Conservation (phyloP, 2,329 filamentous ascomycete genomes). For the Fusarium siculi region DNA sequence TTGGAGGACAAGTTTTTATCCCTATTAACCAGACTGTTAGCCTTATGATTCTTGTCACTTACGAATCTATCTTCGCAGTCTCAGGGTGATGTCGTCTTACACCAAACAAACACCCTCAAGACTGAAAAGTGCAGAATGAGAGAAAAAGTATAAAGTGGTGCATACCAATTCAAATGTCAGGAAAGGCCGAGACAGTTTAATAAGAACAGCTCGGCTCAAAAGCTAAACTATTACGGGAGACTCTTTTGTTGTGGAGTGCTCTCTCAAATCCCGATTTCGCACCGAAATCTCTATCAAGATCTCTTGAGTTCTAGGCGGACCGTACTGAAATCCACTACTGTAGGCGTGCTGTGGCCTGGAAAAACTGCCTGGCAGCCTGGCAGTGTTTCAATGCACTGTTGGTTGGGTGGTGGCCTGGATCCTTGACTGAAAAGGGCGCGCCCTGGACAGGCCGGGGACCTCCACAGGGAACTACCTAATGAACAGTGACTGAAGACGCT, state of each 20-base stretch:
- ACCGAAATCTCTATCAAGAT: constrained; percentile 22
- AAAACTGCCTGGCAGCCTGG: constrained; percentile 3
- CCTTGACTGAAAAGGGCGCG: constrained; percentile 1
- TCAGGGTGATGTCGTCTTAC: constrained; percentile 21
- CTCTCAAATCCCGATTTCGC: constrained; percentile 33
- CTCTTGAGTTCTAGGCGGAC: constrained; percentile 8
- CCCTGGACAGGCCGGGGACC: neutral
- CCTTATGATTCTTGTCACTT: constrained; percentile 1
- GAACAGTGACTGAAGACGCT: neutral
- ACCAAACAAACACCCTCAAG: constrained; percentile 24
- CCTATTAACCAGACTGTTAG: constrained; percentile 18
- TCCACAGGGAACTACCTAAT: constrained; percentile 7
- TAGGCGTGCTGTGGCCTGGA: constrained; percentile 9
- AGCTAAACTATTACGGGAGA: constrained; percentile 33
- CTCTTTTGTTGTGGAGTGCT: constrained; percentile 26
- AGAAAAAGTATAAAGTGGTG: constrained; percentile 12
- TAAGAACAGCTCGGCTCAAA: constrained; percentile 24
- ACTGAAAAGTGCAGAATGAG: constrained; percentile 12
- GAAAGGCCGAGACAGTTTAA: constrained; percentile 21
- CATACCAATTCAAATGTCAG: constrained; percentile 28
- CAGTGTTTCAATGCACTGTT: neutral
- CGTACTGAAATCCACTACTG: constrained; percentile 3
- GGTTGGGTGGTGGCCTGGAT: neutral
- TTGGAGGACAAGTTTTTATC: constrained; percentile 4
- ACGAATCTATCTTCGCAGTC: constrained; percentile 7